These are phyloP conservation scores for Lepiota subincarnata DNA, from an alignment of 768 basidiomycete species.

Conservation along the genomic window DNA sequence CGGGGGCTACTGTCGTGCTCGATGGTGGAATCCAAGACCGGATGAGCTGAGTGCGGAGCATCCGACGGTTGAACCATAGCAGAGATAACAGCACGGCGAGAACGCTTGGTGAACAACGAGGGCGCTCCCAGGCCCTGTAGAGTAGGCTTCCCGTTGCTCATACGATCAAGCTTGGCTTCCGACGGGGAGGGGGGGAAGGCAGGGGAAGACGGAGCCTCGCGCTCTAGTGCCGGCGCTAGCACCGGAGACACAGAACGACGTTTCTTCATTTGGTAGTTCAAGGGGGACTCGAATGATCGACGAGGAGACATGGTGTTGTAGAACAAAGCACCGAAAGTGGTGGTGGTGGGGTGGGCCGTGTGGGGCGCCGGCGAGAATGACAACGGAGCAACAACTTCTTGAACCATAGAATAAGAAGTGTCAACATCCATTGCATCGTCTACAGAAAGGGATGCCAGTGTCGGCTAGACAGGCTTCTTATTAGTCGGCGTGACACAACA, in stretches of 20 bases:
- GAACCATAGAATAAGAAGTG: conserved; percentile 37
- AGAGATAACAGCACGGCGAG: conserved; percentile 64
- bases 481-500: background rate
- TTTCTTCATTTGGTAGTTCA: conserved; percentile 39
- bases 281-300: conserved; percentile 41
- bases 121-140: conserved; percentile 52
- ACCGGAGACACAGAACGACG: conserved; percentile 61
- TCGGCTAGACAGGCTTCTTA: conserved; percentile 24
- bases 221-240: conserved; percentile 29
- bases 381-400: conserved; percentile 19
- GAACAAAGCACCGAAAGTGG: conserved; percentile 58
- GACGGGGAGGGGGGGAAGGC: conserved; percentile 48
- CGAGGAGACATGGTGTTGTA: conserved; percentile 52
- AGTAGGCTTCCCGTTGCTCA: conserved; percentile 49
- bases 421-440: conserved; percentile 84
- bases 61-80: conserved; percentile 50
- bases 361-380: conserved; percentile 34
- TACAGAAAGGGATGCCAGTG: conserved; percentile 35
- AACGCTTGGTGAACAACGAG: conserved; percentile 50
- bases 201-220: conserved; percentile 45
- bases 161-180: conserved; percentile 42
- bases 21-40: conserved; percentile 29
- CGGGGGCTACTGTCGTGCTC: conserved; percentile 25
- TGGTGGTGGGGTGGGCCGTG: conserved; percentile 50
- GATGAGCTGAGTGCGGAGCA: conserved; percentile 38